phyloP scores from a whole-genome alignment of 2,329 filamentous ascomycete species.

The Microdochium bolleyi region DNA sequence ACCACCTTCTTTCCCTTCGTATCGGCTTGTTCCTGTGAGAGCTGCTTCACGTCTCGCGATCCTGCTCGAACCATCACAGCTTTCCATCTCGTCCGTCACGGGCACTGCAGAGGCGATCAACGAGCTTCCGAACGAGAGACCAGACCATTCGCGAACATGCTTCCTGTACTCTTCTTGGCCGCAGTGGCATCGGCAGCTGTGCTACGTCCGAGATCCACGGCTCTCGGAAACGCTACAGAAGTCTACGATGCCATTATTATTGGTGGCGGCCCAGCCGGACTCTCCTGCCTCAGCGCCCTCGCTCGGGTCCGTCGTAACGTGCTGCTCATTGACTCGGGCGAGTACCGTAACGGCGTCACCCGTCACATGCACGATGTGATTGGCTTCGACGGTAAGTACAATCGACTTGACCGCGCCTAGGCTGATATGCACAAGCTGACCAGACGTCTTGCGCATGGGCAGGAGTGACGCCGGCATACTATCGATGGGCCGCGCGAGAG shows the following conservation, averaged over 20 bases:
- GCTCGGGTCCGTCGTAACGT: slow-evolving; percentile 47
- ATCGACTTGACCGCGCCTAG: no score
- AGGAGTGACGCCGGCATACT: slow-evolving; percentile 47
- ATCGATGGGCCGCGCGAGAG: slow-evolving; percentile 42
- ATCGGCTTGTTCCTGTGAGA: no score
- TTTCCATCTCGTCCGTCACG: no score
- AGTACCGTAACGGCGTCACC: slow-evolving; percentile 49
- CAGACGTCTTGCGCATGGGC: fast-evolving
- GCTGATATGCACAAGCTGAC: no score
- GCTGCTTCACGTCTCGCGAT: no score
- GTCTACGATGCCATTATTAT: slow-evolving; percentile 49
- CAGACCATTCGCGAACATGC: no score
- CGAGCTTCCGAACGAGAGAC: no score
- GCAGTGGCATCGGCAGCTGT: not conserved
- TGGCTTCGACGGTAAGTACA: slow-evolving; percentile 45
- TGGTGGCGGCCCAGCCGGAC: slow-evolving; percentile 49
- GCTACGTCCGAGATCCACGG: not conserved
- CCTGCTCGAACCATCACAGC: no score
- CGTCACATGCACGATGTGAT: slow-evolving; percentile 55
- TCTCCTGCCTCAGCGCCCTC: slow-evolving; percentile 46
- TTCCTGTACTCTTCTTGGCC: not conserved
- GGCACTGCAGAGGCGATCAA: no score
- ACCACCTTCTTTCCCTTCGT: no score
- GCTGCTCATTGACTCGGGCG: slow-evolving; percentile 48
- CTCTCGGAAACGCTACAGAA: not conserved